phyloP scores from a whole-genome alignment of 106 monocot species.

The Dioscorea alata region DNA sequence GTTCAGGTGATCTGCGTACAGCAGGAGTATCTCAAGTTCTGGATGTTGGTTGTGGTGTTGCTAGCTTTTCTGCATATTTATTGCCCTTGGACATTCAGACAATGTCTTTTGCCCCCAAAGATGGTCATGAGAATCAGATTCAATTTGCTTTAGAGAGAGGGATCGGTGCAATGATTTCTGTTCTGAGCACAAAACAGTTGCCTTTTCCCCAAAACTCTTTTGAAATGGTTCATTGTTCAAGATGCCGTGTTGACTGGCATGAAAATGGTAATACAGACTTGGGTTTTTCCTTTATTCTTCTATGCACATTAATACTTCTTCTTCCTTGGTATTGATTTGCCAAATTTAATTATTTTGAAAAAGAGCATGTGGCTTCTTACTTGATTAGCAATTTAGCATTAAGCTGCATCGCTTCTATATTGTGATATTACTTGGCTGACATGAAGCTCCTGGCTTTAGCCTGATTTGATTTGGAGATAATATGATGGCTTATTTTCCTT shows the following conservation, averaged over 20 bases:
- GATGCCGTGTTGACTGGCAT: conserved; percentile 99
- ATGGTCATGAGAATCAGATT: conserved; percentile 84
- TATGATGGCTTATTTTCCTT: too few species aligned
- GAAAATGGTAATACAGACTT: conserved; percentile 64
- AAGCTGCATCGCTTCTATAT: too few species aligned
- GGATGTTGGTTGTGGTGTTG: conserved; percentile 89
- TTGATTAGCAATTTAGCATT: too few species aligned
- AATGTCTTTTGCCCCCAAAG: conserved; percentile 84
- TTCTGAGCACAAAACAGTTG: conserved; percentile 79
- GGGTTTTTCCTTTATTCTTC: too few species aligned
- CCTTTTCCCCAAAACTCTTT: conserved; percentile 77
- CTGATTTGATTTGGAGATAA: too few species aligned
- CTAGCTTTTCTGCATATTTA: conserved; percentile 74
- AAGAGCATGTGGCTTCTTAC: too few species aligned
- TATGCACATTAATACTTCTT: too few species aligned
- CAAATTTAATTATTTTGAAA: too few species aligned
- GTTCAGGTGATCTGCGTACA: conserved; percentile 67
- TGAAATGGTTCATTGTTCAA: conserved; percentile 99
- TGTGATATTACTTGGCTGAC: too few species aligned
- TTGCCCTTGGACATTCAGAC: conserved; percentile 60
- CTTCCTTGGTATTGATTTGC: too few species aligned
- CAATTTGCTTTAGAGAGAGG: conserved; percentile 81
- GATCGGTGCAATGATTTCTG: conserved; percentile 79
- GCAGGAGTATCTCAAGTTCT: conserved; percentile 87
- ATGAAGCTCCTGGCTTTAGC: too few species aligned